Evolutionary conservation across 2,329 filamentous ascomycete genomes (phyloP), one percentile per base, ranked within the genome.

Genomic region (Aspergillus latus): DNA sequence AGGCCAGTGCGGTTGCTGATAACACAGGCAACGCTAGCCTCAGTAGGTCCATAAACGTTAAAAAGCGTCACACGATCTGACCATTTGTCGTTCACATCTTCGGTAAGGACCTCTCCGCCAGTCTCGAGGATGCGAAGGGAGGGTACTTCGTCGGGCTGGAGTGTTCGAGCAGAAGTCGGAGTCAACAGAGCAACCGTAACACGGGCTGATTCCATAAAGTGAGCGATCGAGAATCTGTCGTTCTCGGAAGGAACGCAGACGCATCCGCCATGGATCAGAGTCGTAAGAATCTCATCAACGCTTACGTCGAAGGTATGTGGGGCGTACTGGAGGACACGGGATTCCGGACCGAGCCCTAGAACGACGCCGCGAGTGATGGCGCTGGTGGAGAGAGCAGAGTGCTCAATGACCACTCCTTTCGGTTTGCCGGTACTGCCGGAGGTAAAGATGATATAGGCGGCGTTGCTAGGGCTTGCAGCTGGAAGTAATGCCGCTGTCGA

Each of bases 381-480:
- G 51, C 51, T 49, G 9, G 47, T 49, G 10, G 7, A 28, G 39
- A 53, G 34, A 8, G 50, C 50, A 2, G 50, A 36, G 46, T 44
- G 50, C 82, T 70, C 50, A 5, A 53, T 32, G 9, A 53, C 42
- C 1, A 83, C 80, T 3, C 72, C 76, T 64, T 81, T 81, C 0
- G 78, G 78, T n/a, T 79, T 60, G 2, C 78, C 78, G 0, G 78
- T 80, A 0, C 78, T 80, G 4, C 79, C 78, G 4, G 73, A 76
- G 10, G 74, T 77, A 66, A 79, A 81, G 29, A 80, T 74, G 49
- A 81, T 69, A 15, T 74, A 69, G 28, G 78, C 70, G 13, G 49
- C 49, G 28, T 47, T 52, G 7, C 29, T 40, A 5, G 49, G 44
- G 7, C 9, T 51, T 5, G 50, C 43, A 2, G 32, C 4, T n/a